Evolutionary conservation across 1,139 yeast genomes (phyloP).

Genomic region (Zygosaccharomyces pseudobailii): DNA sequence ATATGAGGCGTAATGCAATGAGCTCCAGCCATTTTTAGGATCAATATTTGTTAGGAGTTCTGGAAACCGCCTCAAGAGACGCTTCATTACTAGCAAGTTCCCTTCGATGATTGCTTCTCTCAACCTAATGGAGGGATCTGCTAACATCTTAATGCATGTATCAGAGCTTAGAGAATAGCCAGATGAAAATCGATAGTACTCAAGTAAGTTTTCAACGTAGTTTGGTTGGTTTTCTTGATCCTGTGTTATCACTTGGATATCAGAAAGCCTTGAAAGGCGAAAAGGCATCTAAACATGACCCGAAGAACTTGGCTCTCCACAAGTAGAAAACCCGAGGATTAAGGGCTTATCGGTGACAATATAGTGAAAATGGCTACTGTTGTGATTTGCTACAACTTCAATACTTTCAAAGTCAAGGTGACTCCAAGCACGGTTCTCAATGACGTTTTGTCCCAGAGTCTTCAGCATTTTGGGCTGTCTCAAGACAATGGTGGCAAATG

Average conservation of each 20-base stretch:
- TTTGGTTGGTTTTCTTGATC: not conserved
- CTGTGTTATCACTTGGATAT: not conserved
- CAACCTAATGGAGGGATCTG: slow-evolving; percentile 64
- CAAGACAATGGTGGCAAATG: slow-evolving; percentile 9
- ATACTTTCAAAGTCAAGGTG: slow-evolving; percentile 17
- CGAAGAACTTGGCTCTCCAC: not conserved
- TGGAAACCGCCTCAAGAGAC: slow-evolving; percentile 69
- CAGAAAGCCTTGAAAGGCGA: not conserved
- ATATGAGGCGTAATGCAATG: slow-evolving; percentile 80
- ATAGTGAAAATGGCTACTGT: slow-evolving; percentile 20
- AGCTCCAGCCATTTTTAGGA: slow-evolving; percentile 77
- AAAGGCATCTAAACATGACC: not conserved
- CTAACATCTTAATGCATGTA: slow-evolving; percentile 35
- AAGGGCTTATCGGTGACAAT: not conserved
- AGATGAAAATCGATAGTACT: not conserved
- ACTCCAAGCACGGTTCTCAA: slow-evolving; percentile 21
- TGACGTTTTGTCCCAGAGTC: slow-evolving; percentile 20
- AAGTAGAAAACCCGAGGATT: not conserved
- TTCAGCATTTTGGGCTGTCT: slow-evolving; percentile 18
- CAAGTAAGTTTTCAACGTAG: not conserved
- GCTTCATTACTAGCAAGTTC: slow-evolving; percentile 64
- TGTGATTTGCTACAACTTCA: slow-evolving; percentile 19
- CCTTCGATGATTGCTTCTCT: slow-evolving; percentile 72
- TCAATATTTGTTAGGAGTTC: slow-evolving; percentile 73
- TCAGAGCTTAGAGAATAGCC: not conserved